Evolutionary conservation across 441 rosid species (phyloP), one percentile per base, ranked within the genome.

Genomic region (Populus hybrid): DNA sequence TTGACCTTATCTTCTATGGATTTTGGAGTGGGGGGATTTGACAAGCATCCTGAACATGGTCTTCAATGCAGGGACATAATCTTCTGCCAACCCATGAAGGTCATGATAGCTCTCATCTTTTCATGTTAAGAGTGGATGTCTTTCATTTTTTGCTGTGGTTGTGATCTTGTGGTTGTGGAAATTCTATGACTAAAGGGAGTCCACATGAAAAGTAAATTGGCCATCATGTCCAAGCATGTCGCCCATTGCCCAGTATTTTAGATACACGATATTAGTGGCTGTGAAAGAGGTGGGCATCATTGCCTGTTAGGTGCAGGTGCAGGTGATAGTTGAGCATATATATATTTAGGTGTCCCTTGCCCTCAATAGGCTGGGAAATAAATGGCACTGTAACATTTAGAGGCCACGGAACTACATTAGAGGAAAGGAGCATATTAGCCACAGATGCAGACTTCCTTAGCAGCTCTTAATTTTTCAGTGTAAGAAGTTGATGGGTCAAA

Each of bases 401-500:
- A 80, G 75, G 65, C 72, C 68, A 70, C 5, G 63, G 46, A 64
- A 73, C 34, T 74, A 63, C 73, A 18, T 72, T 40, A 71, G 57
- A 64, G 77, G 21, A 67, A 69, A 75, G 74, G 32, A 79, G 77
- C 32, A 72, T 53, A 72, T n/a, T 28, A 81, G 76, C 74, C 74
- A 72, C 50, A 78, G 79, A 74, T 79, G 70, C 78, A 81, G 77
- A 73, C 79, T 79, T 77, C 79, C 85, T 69, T 76, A 46, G 67
- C 80, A 35, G 71, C 87, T 87, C 90, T 12, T 88, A 79, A 87
- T 88, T 88, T 40, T 88, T 88, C 89, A 91, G 91, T 85, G 94
- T 83, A 76, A 85, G 93, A 92, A 83, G 91, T 85, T 90, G 93
- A 90, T 87, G 87, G 90, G 88, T 90, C 94, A 84, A 85, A 80